Evolutionary conservation across 1,139 yeast species (phyloP), one percentile per base, ranked within the genome.

Genomic region (Yamadazyma mexicana): DNA sequence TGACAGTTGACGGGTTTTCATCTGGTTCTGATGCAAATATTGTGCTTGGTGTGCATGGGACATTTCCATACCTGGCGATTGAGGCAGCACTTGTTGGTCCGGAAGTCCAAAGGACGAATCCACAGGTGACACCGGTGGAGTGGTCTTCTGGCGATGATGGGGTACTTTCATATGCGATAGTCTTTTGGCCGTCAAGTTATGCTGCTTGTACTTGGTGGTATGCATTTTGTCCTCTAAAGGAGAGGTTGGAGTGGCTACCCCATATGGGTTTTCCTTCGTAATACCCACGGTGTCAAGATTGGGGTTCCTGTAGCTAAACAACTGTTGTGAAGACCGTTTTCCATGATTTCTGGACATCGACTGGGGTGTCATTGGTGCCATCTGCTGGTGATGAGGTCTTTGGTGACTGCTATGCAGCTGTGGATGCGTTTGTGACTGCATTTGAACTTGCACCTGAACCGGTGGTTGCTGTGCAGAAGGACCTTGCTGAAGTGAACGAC

Each of bases 111-210:
- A 14, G 5, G 30, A 27, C 17, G 9, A 9, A 12, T 14, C 11
- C 4, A 22, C 16, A 16, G 32, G 9, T 10, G 23, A 16, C 9
- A 11, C 8, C 4, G 11, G 32, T 16, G 32, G 18, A 20, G 14
- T 6, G 14, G 7, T 16, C 9, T 32, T 17, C 20, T 32, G 34
- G 5, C 28, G 27, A n/a, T 32, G 27, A n/a, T 32, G 27, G 23
- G 34, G 34, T 5, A 14, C 33, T 30, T 48, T 49, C 9, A 52
- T 43, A 32, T 52, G 55, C 5, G 56, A 51, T 17, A 52, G 43
- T 20, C 52, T 40, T 32, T 52, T 52, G 9, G 54, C 51, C 2
- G 56, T 52, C 24, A 51, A 42, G 31, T 50, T 52, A 37, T 44
- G 53, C 34, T 52, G 53, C 20, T 48, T 35, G 34, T 42, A 51